Evolutionary conservation across 805 yeast species (phyloP).

Genomic region (fission yeast (Schizosaccharomyces pombe)): DNA sequence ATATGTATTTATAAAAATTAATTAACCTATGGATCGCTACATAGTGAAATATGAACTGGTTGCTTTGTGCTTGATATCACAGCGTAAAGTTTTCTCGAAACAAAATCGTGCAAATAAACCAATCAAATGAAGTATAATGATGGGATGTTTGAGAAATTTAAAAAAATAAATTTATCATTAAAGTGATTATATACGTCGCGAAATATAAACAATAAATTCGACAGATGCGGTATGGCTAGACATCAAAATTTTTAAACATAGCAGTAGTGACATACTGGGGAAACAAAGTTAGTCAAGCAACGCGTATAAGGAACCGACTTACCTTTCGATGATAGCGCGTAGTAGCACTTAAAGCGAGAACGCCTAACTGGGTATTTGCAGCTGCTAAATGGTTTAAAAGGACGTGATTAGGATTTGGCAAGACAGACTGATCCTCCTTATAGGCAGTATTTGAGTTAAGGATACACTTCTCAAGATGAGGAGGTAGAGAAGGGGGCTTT

Average conservation of each 20-base stretch:
- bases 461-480: constrained; percentile 84
- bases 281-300: not conserved
- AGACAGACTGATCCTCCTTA: constrained; percentile 67
- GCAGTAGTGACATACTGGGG: constrained; percentile 1
- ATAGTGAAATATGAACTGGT: too few relatives aligned
- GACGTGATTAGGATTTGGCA: constrained; percentile 87
- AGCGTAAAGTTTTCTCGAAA: too few relatives aligned
- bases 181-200: too few relatives aligned
- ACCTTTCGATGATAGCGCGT: constrained; percentile 59
- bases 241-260: not conserved
- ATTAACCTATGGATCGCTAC: too few relatives aligned
- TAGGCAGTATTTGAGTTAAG: constrained; percentile 41
- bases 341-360: constrained; percentile 77
- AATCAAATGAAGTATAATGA: too few relatives aligned
- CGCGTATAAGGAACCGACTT: not conserved
- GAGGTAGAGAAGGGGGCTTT: constrained; percentile 80
- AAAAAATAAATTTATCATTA: too few relatives aligned
- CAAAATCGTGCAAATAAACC: too few relatives aligned
- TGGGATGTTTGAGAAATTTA: too few relatives aligned
- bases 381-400: constrained; percentile 89
- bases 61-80: too few relatives aligned
- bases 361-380: constrained; percentile 78
- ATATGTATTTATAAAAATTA: too few relatives aligned
- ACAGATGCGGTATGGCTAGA: too few relatives aligned
- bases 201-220: too few relatives aligned